Percentiles rank a stretch among this genome's conserved stretches.
Conservation (phyloP, 2,329 filamentous ascomycete genomes). For the Fusarium xylarioides region DNA sequence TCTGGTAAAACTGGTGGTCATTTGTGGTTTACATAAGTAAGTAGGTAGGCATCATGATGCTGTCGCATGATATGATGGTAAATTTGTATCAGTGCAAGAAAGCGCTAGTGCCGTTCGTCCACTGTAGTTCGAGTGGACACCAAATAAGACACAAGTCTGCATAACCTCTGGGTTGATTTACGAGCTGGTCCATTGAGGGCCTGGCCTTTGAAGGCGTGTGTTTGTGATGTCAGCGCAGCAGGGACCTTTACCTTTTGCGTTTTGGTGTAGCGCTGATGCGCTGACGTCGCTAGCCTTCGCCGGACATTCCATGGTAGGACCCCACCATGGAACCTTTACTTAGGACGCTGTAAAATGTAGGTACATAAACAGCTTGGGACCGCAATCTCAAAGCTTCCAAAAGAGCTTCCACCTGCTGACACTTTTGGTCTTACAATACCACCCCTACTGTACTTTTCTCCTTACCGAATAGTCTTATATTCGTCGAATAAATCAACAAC, state of each 20-base stretch:
- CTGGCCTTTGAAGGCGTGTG: constrained; percentile 4
- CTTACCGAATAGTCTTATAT: background rate
- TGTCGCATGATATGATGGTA: constrained; percentile 15
- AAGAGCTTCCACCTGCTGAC: constrained; percentile 11
- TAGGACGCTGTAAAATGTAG: background rate
- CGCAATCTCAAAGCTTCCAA: constrained; percentile 21
- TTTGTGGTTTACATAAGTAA: background rate
- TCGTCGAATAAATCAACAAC: constrained; percentile 27
- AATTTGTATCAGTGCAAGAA: background rate
- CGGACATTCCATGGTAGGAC: constrained; percentile 27
- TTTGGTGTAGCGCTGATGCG: constrained; percentile 32
- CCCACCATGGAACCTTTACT: constrained; percentile 37
- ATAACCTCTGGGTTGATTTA: background rate
- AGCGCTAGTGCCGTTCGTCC: background rate
- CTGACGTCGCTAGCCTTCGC: constrained; percentile 40
- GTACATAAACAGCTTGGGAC: constrained; percentile 24
- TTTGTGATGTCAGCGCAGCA: constrained; percentile 33
- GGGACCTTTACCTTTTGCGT: constrained; percentile 8
- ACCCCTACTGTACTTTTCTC: background rate
- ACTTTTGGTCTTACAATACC: background rate
- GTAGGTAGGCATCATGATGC: background rate
- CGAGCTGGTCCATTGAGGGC: background rate
- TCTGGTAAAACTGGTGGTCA: background rate
- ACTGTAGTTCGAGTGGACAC: background rate
- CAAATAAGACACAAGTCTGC: background rate